phyloP scores from a whole-genome alignment of 1,139 yeast species.

The Yamadazyma conglobata region DNA sequence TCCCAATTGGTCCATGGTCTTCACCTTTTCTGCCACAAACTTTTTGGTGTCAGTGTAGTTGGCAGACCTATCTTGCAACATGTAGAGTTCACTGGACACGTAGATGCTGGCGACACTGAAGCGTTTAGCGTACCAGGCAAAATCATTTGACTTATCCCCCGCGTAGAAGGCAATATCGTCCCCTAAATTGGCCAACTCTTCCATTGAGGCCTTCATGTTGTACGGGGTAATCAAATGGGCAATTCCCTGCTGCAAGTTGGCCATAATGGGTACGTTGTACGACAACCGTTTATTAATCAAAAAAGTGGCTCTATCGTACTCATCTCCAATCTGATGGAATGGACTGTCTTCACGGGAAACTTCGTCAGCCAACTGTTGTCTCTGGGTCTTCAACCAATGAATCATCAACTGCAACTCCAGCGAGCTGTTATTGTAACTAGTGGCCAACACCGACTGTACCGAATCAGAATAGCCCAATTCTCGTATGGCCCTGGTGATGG shows the following conservation, averaged over 20 bases:
- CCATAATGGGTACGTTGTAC: constrained; percentile 55
- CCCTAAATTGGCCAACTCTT: constrained; percentile 68
- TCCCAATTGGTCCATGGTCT: constrained; percentile 54
- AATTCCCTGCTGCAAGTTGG: constrained; percentile 46
- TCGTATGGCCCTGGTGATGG: constrained; percentile 60
- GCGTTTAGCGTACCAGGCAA: constrained; percentile 92
- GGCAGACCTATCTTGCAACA: constrained; percentile 71
- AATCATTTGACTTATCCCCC: constrained; percentile 79
- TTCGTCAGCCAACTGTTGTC: constrained; percentile 33
- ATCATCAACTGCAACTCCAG: constrained; percentile 46
- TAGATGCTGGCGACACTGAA: constrained; percentile 66
- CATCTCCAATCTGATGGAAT: constrained; percentile 33
- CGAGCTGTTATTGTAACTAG: constrained; percentile 28
- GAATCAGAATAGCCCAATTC: constrained; percentile 65
- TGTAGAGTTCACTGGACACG: constrained; percentile 71
- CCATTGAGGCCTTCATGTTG: constrained; percentile 48
- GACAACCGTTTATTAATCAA: constrained; percentile 60
- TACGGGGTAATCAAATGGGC: constrained; percentile 54
- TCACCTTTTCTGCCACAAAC: constrained; percentile 62
- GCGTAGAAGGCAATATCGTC: constrained; percentile 77
- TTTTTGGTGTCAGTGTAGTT: constrained; percentile 54
- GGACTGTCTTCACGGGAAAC: constrained; percentile 21
- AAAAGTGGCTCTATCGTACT: constrained; percentile 55
- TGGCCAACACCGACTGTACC: constrained; percentile 53
- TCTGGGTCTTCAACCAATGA: constrained; percentile 38